Conservation (phyloP, 1,284 basidiomycete species). For the Phellopilus nigrolimitatus region DNA sequence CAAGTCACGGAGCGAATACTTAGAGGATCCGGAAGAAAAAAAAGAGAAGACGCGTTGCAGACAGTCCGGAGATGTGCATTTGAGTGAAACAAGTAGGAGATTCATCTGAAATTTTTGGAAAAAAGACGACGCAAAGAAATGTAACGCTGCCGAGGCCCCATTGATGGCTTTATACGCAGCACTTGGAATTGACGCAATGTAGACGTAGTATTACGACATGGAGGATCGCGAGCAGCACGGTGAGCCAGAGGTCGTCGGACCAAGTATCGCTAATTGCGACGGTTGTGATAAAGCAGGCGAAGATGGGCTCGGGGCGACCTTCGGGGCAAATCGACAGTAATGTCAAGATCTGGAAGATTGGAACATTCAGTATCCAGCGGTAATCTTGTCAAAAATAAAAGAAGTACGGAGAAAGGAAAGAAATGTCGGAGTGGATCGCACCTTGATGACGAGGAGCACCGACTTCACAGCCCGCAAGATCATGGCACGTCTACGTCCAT, state of each 20-base stretch:
- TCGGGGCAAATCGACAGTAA: slow-evolving; percentile 11
- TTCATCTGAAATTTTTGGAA: too few species aligned
- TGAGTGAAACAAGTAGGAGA: too few species aligned
- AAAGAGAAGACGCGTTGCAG: too few species aligned
- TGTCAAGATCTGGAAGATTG: slow-evolving; percentile 5
- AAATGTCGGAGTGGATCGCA: not conserved
- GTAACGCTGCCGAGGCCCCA: too few species aligned
- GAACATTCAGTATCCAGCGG: not conserved
- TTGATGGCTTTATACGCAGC: slow-evolving; percentile 6
- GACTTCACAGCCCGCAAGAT: too few species aligned
- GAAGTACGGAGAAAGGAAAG: not conserved
- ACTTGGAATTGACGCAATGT: slow-evolving; percentile 2
- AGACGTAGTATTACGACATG: slow-evolving; percentile 15
- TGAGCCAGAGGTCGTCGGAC: slow-evolving; percentile 11
- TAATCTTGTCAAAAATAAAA: not conserved
- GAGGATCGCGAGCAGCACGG: slow-evolving; percentile 8
- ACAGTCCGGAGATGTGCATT: too few species aligned
- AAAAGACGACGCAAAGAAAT: too few species aligned
- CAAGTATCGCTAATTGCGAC: slow-evolving; percentile 17
- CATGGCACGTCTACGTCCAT: too few species aligned
- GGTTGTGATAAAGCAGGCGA: slow-evolving; percentile 8
- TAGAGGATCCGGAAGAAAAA: too few species aligned
- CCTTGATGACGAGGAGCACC: too few species aligned
- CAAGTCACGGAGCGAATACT: too few species aligned
- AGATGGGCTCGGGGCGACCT: slow-evolving; percentile 14